Evolutionary conservation across 495 filamentous ascomycete species (phyloP).

Genomic region (Aspergillus hancockii): DNA sequence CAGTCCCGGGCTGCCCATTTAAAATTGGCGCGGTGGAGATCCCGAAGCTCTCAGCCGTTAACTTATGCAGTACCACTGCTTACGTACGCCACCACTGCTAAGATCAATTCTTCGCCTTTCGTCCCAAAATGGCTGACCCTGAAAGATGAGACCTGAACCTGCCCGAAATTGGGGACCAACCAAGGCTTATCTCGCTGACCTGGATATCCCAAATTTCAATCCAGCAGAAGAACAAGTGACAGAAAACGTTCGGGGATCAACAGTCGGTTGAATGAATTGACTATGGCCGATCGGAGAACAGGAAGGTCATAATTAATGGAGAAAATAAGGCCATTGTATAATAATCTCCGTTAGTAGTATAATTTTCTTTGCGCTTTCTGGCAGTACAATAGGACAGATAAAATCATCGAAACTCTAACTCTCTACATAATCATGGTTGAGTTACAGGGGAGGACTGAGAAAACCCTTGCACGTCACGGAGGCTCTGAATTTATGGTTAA

Average conservation of each 20-base stretch:
- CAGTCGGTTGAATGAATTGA: conserved; percentile 4
- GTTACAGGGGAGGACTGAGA: not conserved
- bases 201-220: not conserved
- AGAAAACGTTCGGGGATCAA: conserved; percentile 23
- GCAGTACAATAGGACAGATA: not conserved
- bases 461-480: not conserved
- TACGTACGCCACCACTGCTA: conserved; percentile 2
- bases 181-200: not conserved
- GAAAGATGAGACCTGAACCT: not conserved
- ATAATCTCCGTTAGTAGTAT: not conserved
- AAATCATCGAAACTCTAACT: not conserved
- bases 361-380: not conserved
- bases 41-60: conserved; percentile 7
- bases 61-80: conserved; percentile 10
- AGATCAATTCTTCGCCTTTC: not conserved
- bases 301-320: conserved; percentile 2
- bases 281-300: conserved; percentile 13
- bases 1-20: not conserved
- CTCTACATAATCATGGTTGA: not conserved
- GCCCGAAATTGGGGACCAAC: not conserved
- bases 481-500: not conserved
- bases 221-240: conserved; percentile 1
- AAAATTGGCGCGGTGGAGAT: conserved; percentile 8
- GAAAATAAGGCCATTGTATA: conserved; percentile 3
- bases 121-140: not conserved